Evolutionary conservation across 2,329 filamentous ascomycete genomes (phyloP), one percentile per base, ranked within the genome.

Genomic region (Laburnicola sp.): DNA sequence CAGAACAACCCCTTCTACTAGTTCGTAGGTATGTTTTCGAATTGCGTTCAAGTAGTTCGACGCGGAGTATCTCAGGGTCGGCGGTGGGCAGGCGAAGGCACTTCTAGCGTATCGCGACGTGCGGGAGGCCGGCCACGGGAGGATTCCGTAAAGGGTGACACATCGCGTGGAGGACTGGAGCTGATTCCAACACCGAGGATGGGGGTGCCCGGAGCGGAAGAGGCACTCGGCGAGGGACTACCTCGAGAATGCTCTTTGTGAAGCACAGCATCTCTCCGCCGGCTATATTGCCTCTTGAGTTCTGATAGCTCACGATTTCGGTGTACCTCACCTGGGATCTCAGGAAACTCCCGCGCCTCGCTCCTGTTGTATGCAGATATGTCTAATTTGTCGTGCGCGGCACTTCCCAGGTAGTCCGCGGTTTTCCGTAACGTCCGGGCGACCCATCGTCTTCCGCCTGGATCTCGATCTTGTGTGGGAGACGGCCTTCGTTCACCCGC

Each of bases 261-360:
- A 23, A 65, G 48, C 2, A 51, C 42, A 36, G 30, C 42, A 9
- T 54, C 48, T 28, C 48, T 45, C n/a, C 48, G 35, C 10, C 53
- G 63, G 34, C 75, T 77, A 50, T 78, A 83, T 4, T 63, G 59
- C 27, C 74, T 67, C 39, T 69, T 73, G 25, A 78, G 75, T 3
- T 69, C 57, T 16, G 53, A 45, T 1, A 83, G 60, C 0, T 64
- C 58, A 0, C 57, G 62, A 40, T 83, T 83, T 27, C 80, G 75
- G 2, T 68, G 53, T 1, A 54, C 59, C 56, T 86, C 82, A 2
- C 81, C 83, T 0, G 83, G 83, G 0, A 83, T 72, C 47, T 79
- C 76, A 0, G 83, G 83, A 41, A 78, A 86, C n/a, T 75, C 72
- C n/a, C 68, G 63, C 3, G 79, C 77, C 37, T 70, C 71, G 16